These are phyloP conservation scores for Pythium dissotocum DNA, from an alignment of 352 stramenopile genomes.

Conservation along the genomic window DNA sequence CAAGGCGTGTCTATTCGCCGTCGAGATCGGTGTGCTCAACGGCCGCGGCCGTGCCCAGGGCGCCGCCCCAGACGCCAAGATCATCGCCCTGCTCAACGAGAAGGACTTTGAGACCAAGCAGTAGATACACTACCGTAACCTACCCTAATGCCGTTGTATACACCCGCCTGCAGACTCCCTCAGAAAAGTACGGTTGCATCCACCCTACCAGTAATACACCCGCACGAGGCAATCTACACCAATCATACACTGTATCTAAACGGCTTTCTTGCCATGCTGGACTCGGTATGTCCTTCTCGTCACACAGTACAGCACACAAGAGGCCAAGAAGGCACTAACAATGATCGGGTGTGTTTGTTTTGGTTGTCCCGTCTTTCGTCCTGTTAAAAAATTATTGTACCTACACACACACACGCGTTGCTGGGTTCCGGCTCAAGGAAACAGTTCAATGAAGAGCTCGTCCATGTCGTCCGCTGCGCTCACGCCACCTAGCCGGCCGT, in stretches of 20 bases:
- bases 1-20: conserved; percentile 93
- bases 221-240: background rate
- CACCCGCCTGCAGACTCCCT: background rate
- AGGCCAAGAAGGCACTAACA: too few relatives aligned
- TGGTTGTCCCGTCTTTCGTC: background rate
- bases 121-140: conserved; percentile 8
- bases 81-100: conserved; percentile 74
- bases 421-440: conserved; percentile 10
- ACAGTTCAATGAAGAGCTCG: conserved; percentile 26
- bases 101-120: conserved; percentile 53
- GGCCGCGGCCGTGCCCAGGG: conserved; percentile 52
- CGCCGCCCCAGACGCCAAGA: conserved; percentile 36
- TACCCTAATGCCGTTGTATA: background rate
- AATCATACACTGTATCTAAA: too few relatives aligned
- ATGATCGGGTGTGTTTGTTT: background rate
- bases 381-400: conserved; percentile 11
- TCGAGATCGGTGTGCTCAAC: conserved; percentile 87
- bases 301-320: too few relatives aligned
- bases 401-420: background rate
- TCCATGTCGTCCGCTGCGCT: conserved; percentile 19
- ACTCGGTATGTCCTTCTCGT: too few relatives aligned
- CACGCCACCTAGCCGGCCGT: background rate
- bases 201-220: background rate
- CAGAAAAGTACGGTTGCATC: background rate
- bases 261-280: too few relatives aligned